Conservation (phyloP, 805 yeast genomes). For the Cyberlindnera sargentensis region DNA sequence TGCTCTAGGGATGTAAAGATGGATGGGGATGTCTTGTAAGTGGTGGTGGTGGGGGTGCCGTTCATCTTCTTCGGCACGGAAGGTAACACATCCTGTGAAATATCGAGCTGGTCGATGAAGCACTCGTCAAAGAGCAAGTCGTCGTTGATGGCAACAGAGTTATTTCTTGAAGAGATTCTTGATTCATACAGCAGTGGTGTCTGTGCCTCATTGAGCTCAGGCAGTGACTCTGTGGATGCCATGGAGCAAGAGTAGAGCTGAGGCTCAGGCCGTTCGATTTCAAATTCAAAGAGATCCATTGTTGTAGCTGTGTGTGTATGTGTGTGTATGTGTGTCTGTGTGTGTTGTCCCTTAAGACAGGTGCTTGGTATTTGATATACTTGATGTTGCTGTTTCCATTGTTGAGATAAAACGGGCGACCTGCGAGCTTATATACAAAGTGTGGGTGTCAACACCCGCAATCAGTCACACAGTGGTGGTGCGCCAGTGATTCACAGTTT, state of each 20-base stretch:
- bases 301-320: constrained; percentile 2
- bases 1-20: constrained; percentile 3
- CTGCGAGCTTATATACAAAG: too few relatives aligned
- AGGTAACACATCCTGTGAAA: constrained; percentile 1
- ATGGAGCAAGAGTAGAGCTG: constrained; percentile 16
- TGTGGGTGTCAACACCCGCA: too few relatives aligned
- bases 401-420: too few relatives aligned
- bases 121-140: constrained; percentile 14
- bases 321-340: background rate
- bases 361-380: too few relatives aligned
- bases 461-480: too few relatives aligned
- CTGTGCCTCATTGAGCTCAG: constrained; percentile 14
- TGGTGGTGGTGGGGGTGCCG: background rate
- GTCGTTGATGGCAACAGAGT: constrained; percentile 8
- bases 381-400: too few relatives aligned
- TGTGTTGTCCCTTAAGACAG: background rate
- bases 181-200: constrained; percentile 24
- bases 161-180: constrained; percentile 14
- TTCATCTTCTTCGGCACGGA: too few relatives aligned
- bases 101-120: constrained; percentile 18
- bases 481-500: too few relatives aligned
- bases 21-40: constrained; percentile 1
- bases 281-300: constrained; percentile 14
- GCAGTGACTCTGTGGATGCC: constrained; percentile 14
- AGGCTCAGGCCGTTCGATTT: constrained; percentile 6